Evolutionary conservation across 768 basidiomycete species (phyloP).

Genomic region (Ramaria rubella): DNA sequence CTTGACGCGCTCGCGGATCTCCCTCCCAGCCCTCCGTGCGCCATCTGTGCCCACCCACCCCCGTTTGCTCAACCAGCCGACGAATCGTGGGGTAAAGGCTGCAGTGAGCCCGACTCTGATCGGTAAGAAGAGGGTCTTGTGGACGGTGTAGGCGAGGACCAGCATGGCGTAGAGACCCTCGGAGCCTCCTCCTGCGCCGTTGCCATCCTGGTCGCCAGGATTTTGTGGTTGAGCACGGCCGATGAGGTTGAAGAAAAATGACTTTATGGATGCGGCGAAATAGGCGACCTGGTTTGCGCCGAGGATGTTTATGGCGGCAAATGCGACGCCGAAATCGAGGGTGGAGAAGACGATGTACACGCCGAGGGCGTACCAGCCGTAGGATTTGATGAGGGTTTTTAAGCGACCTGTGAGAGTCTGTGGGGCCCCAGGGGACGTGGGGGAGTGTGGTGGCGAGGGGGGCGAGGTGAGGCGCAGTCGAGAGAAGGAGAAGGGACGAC

Average conservation of each 20-base stretch:
- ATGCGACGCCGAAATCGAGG: constrained; percentile 81
- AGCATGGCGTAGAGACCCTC: constrained; percentile 90
- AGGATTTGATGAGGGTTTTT: constrained; percentile 79
- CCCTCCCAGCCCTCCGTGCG: constrained; percentile 52
- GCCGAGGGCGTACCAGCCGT: constrained; percentile 94
- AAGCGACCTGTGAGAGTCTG: constrained; percentile 54
- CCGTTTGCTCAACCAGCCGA: constrained; percentile 69
- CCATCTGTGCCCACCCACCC: constrained; percentile 82
- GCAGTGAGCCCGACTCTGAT: constrained; percentile 86
- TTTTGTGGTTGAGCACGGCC: constrained; percentile 51
- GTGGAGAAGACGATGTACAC: constrained; percentile 71
- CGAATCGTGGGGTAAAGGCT: constrained; percentile 77
- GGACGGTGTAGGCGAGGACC: constrained; percentile 87
- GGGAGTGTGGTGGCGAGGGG: constrained; percentile 18
- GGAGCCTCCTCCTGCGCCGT: constrained; percentile 34
- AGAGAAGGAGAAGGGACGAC: constrained; percentile 23
- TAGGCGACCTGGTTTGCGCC: constrained; percentile 87
- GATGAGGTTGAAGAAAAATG: constrained; percentile 37
- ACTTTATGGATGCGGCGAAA: constrained; percentile 53
- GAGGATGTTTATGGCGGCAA: constrained; percentile 75
- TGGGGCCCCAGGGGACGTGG: constrained; percentile 42
- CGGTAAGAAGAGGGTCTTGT: constrained; percentile 91
- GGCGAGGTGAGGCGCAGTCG: constrained; percentile 20
- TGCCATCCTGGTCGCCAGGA: constrained; percentile 33
- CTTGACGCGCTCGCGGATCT: constrained; percentile 28